These are phyloP conservation scores for Sporisorium exsertum DNA, from an alignment of 1,284 basidiomycete genomes.

Conservation along the genomic window DNA sequence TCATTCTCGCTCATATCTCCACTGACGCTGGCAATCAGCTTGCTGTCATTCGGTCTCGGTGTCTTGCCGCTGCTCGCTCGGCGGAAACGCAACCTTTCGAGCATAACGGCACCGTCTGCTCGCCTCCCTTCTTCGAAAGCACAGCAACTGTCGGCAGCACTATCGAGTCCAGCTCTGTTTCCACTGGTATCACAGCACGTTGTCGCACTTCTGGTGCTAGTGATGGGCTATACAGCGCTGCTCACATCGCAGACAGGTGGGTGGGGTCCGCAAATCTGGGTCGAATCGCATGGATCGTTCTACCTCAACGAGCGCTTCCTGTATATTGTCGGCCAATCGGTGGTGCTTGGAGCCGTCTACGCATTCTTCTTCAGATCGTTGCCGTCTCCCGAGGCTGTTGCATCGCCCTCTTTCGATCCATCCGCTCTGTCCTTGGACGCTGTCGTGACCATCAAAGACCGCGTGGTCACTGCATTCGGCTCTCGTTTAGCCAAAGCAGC, in stretches of 20 bases:
- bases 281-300: conserved; percentile 50
- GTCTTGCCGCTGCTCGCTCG: conserved; percentile 41
- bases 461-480: conserved; percentile 11
- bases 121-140: conserved; percentile 11
- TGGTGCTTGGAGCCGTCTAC: conserved; percentile 35
- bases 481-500: conserved; percentile 18
- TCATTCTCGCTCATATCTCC: conserved; percentile 25
- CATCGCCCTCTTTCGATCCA: conserved; percentile 35
- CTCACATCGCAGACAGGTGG: conserved; percentile 18
- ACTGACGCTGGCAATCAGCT: conserved; percentile 9
- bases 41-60: conserved; percentile 29
- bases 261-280: conserved; percentile 49
- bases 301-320: conserved; percentile 61
- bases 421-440: background rate
- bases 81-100: conserved; percentile 35
- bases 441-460: conserved; percentile 44
- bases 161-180: conserved; percentile 6
- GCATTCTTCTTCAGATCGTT: conserved; percentile 17
- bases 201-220: conserved; percentile 22
- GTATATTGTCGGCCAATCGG: conserved; percentile 24
- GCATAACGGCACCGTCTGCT: conserved; percentile 12
- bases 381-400: conserved; percentile 23
- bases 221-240: conserved; percentile 20
- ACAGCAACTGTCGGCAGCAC: conserved; percentile 19
- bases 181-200: conserved; percentile 20